These are phyloP conservation scores for Alternaria longipes DNA, from an alignment of 2,329 filamentous ascomycete species.

Conservation along the genomic window DNA sequence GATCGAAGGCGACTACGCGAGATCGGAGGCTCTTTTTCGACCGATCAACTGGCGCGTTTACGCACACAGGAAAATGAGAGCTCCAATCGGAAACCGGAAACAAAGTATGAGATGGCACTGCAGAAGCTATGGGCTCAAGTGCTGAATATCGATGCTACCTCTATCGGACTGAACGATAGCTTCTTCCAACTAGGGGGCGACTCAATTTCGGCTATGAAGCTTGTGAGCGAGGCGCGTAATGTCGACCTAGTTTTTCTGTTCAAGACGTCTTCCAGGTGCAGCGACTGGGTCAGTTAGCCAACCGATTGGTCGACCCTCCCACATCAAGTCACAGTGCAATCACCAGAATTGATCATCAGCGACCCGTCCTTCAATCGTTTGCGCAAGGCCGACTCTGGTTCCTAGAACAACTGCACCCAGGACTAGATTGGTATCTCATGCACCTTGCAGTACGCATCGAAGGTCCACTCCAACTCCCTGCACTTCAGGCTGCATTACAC, in stretches of 20 bases:
- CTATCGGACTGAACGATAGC: conserved; percentile 19
- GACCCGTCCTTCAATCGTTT: conserved; percentile 2
- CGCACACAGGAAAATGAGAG: too few relatives aligned
- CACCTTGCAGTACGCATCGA: neutral
- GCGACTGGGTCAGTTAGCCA: neutral
- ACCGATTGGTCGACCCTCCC: neutral
- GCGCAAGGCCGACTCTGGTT: conserved; percentile 11
- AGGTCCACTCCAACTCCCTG: neutral
- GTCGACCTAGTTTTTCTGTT: neutral
- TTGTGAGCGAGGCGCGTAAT: conserved; percentile 14
- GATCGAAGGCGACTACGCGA: conserved; percentile 32
- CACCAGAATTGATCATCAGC: neutral
- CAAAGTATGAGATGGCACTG: neutral
- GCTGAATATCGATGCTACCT: neutral
- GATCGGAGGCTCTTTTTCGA: conserved; percentile 15
- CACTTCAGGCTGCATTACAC: conserved; percentile 1
- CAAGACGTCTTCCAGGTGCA: neutral
- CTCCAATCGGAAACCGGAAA: neutral
- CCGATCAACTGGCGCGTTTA: too few relatives aligned
- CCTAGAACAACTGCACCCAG: conserved; percentile 5
- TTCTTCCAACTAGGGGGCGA: conserved; percentile 27
- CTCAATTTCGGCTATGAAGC: conserved; percentile 18
- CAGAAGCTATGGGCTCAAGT: conserved; percentile 9
- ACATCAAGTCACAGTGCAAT: neutral
- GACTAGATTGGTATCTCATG: conserved; percentile 6